These are phyloP conservation scores for Globisporangium polare DNA, from an alignment of 352 stramenopile species.

Conservation along the genomic window DNA sequence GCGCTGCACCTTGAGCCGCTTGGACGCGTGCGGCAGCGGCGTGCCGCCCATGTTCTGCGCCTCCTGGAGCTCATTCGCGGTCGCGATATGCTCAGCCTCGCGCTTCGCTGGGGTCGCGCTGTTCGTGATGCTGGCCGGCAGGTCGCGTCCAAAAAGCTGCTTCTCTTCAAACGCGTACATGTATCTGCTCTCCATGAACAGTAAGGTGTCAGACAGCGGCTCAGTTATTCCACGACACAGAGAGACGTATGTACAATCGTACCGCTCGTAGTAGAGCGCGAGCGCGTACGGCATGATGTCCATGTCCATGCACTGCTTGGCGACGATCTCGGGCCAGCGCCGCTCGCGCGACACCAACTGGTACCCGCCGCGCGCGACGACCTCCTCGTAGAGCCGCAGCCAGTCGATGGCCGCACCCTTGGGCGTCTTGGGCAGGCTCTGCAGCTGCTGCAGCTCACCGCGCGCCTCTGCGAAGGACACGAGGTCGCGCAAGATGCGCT, in stretches of 20 bases:
- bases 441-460: slow-evolving; percentile 37
- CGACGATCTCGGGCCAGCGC: slow-evolving; percentile 52
- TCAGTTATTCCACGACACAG: not conserved
- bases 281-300: slow-evolving; percentile 64
- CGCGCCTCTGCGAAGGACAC: slow-evolving; percentile 49
- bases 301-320: slow-evolving; percentile 43
- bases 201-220: not conserved
- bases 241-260: slow-evolving; percentile 2
- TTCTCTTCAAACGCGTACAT: slow-evolving; percentile 72
- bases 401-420: slow-evolving; percentile 60
- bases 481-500: slow-evolving; percentile 57
- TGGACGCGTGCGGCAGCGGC: slow-evolving; percentile 50
- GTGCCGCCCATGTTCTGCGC: slow-evolving; percentile 61
- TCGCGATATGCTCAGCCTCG: slow-evolving; percentile 40
- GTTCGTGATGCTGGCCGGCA: slow-evolving; percentile 14
- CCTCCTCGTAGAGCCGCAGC: slow-evolving; percentile 79
- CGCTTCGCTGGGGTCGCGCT: slow-evolving; percentile 18
- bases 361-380: slow-evolving; percentile 63
- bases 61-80: slow-evolving; percentile 57
- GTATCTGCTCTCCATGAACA: slow-evolving; percentile 15
- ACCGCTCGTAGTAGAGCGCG: slow-evolving; percentile 56
- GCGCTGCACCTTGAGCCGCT: slow-evolving; percentile 63
- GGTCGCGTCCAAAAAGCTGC: slow-evolving; percentile 67
- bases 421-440: slow-evolving; percentile 47
- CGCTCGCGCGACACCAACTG: slow-evolving; percentile 40